phyloP scores from a whole-genome alignment of 2,329 filamentous ascomycete species.

The Coleophoma cylindrospora region DNA sequence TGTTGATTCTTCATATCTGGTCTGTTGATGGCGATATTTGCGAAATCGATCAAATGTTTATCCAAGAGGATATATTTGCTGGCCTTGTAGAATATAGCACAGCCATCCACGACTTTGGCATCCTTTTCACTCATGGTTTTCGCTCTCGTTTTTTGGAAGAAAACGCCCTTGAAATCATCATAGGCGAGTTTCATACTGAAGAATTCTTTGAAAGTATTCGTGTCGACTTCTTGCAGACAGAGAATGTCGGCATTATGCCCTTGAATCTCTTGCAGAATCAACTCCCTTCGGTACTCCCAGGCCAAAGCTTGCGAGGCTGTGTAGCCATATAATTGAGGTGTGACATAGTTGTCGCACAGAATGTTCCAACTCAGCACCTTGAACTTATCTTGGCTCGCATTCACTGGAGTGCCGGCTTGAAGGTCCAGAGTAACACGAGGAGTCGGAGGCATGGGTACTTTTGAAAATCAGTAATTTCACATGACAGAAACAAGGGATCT shows the following conservation, averaged over 20 bases:
- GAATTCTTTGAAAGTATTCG: conserved; percentile 85
- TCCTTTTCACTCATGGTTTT: conserved; percentile 91
- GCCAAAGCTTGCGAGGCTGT: conserved; percentile 74
- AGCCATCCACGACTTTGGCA: conserved; percentile 86
- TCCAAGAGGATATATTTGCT: conserved; percentile 92
- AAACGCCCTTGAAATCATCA: conserved; percentile 88
- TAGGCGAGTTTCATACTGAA: conserved; percentile 84
- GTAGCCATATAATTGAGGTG: conserved; percentile 80
- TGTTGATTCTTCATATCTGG: conserved; percentile 97
- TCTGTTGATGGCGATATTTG: conserved; percentile 85
- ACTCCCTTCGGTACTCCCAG: conserved; percentile 82
- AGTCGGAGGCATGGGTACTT: conserved; percentile 72
- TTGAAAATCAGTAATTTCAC: conserved; percentile 4
- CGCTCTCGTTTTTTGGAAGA: conserved; percentile 84
- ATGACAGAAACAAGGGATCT: conserved; percentile 30
- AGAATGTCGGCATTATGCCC: conserved; percentile 81
- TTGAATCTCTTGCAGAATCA: conserved; percentile 78
- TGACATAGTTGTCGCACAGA: conserved; percentile 90
- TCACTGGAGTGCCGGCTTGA: conserved; percentile 54
- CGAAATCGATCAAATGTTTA: conserved; percentile 91
- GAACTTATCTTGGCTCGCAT: conserved; percentile 59
- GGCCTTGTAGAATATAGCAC: conserved; percentile 93
- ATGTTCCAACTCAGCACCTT: conserved; percentile 94
- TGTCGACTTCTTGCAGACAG: conserved; percentile 89
- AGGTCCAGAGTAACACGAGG: conserved; percentile 77